phyloP scores from a whole-genome alignment of 305 asterid genomes.

The Fraxinus albicans region DNA sequence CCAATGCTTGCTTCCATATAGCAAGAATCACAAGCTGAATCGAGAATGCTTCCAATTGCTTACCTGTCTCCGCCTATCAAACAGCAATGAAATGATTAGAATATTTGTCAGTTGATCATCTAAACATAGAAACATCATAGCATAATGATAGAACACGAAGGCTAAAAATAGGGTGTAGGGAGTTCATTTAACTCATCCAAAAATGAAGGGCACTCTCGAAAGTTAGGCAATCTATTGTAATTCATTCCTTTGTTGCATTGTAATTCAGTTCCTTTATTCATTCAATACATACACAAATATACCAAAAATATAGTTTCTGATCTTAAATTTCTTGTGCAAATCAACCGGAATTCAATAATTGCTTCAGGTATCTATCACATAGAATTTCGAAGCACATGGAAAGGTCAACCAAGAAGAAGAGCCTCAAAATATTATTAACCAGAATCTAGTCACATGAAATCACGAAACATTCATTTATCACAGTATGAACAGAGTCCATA shows the following conservation, averaged over 20 bases:
- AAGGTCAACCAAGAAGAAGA: not conserved
- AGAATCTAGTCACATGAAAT: not conserved
- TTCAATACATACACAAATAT: not conserved
- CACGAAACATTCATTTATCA: not conserved
- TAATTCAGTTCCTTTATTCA: not conserved
- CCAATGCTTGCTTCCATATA: constrained; percentile 84
- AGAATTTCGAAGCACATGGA: not conserved
- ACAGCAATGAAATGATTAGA: constrained; percentile 12
- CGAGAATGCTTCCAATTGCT: constrained; percentile 77
- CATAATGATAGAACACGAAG: not conserved
- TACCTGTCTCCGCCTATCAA: constrained; percentile 55
- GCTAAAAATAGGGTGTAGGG: not conserved
- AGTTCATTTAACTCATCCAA: not conserved
- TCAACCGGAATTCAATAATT: not conserved
- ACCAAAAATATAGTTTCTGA: not conserved
- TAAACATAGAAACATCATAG: not conserved
- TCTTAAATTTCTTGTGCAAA: not conserved
- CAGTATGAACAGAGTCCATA: not conserved
- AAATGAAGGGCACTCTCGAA: not conserved
- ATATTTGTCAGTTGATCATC: not conserved
- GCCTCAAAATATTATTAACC: not conserved
- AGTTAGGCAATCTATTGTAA: not conserved
- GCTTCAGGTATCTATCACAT: not conserved
- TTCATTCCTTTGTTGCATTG: not conserved
- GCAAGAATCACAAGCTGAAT: constrained; percentile 86